These are phyloP conservation scores for Clonostachys rhizophaga DNA, from an alignment of 2,329 filamentous ascomycete genomes.

Conservation along the genomic window DNA sequence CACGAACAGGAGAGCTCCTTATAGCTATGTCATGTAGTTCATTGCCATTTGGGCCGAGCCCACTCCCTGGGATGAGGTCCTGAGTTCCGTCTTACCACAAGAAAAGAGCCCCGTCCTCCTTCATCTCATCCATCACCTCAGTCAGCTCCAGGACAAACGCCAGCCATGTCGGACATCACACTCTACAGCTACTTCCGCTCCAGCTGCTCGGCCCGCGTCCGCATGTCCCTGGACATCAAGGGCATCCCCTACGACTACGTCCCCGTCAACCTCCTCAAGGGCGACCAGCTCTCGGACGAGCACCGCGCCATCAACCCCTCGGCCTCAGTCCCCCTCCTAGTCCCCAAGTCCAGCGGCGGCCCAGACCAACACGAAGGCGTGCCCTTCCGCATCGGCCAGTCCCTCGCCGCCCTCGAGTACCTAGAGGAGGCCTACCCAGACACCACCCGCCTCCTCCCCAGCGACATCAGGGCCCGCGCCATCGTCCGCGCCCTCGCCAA, in stretches of 20 bases:
- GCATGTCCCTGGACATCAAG: conserved; percentile 55
- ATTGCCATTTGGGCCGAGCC: no score
- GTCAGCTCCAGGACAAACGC: no score
- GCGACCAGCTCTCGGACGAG: conserved; percentile 39
- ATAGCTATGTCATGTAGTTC: no score
- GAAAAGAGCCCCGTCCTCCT: no score
- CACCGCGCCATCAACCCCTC: conserved; percentile 49
- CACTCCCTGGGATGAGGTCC: no score
- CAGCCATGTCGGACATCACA: conserved; percentile 18
- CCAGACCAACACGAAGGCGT: no score
- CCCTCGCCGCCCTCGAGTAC: conserved; percentile 56
- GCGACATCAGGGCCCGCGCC: conserved; percentile 36
- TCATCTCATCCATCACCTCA: no score
- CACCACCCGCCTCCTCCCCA: conserved; percentile 37
- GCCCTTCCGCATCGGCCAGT: conserved; percentile 45
- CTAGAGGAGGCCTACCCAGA: conserved; percentile 49
- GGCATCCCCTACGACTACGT: conserved; percentile 38
- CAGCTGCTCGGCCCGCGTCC: conserved; percentile 56
- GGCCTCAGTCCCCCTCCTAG: conserved; percentile 47
- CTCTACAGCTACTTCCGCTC: conserved; percentile 60
- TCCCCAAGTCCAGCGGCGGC: conserved; percentile 19
- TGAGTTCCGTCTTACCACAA: no score
- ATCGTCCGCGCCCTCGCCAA: conserved; percentile 44
- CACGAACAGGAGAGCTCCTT: no score
- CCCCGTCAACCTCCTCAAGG: conserved; percentile 48